Evolutionary conservation across 2,329 filamentous ascomycete genomes (phyloP), one percentile per base, ranked within the genome.

Genomic region (Teratosphaeria nubilosa): DNA sequence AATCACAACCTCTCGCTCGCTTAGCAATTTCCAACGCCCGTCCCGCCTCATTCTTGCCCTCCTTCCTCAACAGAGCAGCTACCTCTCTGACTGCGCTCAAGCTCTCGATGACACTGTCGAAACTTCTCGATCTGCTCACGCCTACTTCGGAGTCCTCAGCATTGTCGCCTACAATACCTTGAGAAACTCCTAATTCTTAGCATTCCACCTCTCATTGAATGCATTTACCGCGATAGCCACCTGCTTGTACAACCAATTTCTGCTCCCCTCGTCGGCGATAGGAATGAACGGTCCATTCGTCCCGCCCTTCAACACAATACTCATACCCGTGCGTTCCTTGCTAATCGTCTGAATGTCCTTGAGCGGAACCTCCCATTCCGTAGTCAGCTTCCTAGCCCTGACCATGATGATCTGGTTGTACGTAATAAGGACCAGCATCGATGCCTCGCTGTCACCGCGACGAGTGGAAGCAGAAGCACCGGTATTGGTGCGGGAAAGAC

Each of bases 271-370:
- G 67, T 96, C 91, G n/a, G 85, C 86, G 5, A 97, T 88, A 0
- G 94, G 94, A 6, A 99, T 86, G 69, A 97, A 99, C 2, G 94
- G 94, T 0, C 94, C 94, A 70, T 96, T 96, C 2, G 87, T 89
- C 3, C 91, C 92, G 11, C 91, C 92, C 65, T 95, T 88, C 64
- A 97, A 76, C 53, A 88, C 86, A 62, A 99, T 83, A 65, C 89
- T 91, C 75, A 99, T 85, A 0, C 94, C 95, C 0, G 94, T 99
- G 56, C 94, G 80, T 79, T 99, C 95, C 77, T 97, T 99, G 52
- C 87, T 88, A 64, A 99, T 97, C 0, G 91, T 97, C 78, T 97
- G 91, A 22, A 99, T 85, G 71, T 99, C 94, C 70, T 94, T 96
- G 64, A 99, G 80, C 27, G 90, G 88, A 11, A 97, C 90, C 69